A percentile compares a stretch with the other conserved stretches of the same genome.
Conservation (phyloP, 176 grass and related monocot species). For the Hyparrhenia diplandra region DNA sequence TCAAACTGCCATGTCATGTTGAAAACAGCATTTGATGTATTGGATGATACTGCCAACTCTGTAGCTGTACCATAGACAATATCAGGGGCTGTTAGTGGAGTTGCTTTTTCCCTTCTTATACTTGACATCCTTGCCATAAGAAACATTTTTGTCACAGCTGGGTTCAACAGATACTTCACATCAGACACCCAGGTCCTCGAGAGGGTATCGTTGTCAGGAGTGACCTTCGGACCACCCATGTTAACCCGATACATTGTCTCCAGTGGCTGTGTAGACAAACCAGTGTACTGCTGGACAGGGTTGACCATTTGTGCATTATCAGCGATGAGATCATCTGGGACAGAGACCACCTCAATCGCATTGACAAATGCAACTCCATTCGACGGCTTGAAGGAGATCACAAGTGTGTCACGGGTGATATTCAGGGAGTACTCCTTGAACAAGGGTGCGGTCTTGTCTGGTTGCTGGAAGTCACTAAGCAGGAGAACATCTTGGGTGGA, state of each 20-base stretch:
- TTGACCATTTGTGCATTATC: slow-evolving; percentile 52
- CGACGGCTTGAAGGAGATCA: slow-evolving; percentile 78
- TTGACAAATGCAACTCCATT: slow-evolving; percentile 79
- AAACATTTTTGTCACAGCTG: slow-evolving; percentile 34
- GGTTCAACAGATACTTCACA: slow-evolving; percentile 52
- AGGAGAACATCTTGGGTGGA: slow-evolving; percentile 87
- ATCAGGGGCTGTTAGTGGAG: slow-evolving; percentile 52
- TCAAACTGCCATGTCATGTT: slow-evolving; percentile 97
- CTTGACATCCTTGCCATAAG: slow-evolving; percentile 33
- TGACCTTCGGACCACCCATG: slow-evolving; percentile 78
- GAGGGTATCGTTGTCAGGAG: slow-evolving; percentile 70
- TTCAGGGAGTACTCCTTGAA: slow-evolving; percentile 88
- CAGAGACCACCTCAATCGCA: slow-evolving; percentile 78
- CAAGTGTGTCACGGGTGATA: slow-evolving; percentile 60
- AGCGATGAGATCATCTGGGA: slow-evolving; percentile 63
- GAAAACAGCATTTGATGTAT: slow-evolving; percentile 61
- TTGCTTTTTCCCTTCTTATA: slow-evolving; percentile 42
- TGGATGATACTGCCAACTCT: slow-evolving; percentile 52
- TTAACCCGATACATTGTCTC: slow-evolving; percentile 80
- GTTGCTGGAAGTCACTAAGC: slow-evolving; percentile 63
- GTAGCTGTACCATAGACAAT: slow-evolving; percentile 71
- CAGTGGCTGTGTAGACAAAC: slow-evolving; percentile 59
- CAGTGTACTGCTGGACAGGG: slow-evolving; percentile 46
- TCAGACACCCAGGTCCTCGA: slow-evolving; percentile 74
- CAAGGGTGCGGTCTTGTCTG: slow-evolving; percentile 48